Evolutionary conservation across 2,329 filamentous ascomycete genomes (phyloP), one percentile per base, ranked within the genome.

Genomic region (Fusarium compactum): DNA sequence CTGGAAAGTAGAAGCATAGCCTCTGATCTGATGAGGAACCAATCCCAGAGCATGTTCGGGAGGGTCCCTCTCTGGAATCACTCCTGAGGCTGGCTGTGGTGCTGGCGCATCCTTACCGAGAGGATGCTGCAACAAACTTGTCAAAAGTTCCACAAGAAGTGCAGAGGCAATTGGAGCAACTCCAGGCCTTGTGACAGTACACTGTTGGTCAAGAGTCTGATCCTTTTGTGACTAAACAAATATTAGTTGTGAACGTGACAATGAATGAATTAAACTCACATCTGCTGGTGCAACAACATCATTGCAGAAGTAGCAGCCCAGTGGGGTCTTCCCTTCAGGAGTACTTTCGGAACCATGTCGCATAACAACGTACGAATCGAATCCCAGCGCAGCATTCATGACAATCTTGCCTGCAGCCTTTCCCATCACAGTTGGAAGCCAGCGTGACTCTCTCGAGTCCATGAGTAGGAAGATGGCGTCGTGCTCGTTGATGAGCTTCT

Each of bases 241-340:
- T 15, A 41, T 74, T 60, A 67, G 63, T 46, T 48, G 27, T 34
- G 41, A 16, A 46, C 18, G 10, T 25, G 15, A 25, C 8, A 22
- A 56, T 45, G 87, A 9, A 16, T 44, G 38, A 86, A 11, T 45
- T 12, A 8, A 34, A 18, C 91, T 89, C 83, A 97, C 95, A 82
- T 98, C 94, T 67, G 91, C 91, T 24, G 96, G 96, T 9, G 95
- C 93, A 52, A 98, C 95, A 27, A 99, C 95, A 78, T 99, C 96
- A 76, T 97, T 98, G 82, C 96, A 99, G 81, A 98, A 99, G 79
- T 99, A 99, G 81, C 96, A 99, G 12, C 96, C 96, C 27, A 98
- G 85, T 27, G 93, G 89, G 54, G 89, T 84, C 57, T 89, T 84
- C n/a, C 82, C 85, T 14, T 87, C 84, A 53, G 85, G 82, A 44